Percentiles rank a stretch among this genome's conserved stretches.
Evolutionary conservation across 177 flowering plant genomes (phyloP).

Genomic region (Vitis hybrid): DNA sequence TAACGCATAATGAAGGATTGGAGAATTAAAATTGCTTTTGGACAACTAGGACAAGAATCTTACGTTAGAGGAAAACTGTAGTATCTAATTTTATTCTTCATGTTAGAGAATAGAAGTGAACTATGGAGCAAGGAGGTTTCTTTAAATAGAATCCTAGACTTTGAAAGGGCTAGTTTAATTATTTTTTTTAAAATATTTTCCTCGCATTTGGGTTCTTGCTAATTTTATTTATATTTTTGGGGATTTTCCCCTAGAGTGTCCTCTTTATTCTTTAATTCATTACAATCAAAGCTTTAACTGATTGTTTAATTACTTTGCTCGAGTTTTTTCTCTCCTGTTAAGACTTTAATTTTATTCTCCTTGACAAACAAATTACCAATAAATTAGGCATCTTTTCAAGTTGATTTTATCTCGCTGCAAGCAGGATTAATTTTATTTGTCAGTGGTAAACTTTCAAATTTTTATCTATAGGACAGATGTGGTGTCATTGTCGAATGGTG

Average conservation of each 20-base stretch:
- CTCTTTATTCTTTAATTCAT: background rate
- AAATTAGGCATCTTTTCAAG: background rate
- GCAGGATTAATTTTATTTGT: background rate
- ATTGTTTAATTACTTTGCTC: background rate
- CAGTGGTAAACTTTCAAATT: background rate
- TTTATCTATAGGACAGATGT: constrained; percentile 34
- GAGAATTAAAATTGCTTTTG: too few relatives aligned
- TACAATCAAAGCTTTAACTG: background rate
- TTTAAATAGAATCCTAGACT: background rate
- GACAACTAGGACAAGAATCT: too few relatives aligned
- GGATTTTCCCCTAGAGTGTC: too few relatives aligned
- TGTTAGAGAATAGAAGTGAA: background rate
- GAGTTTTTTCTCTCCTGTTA: background rate
- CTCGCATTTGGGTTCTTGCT: background rate
- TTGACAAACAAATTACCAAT: background rate
- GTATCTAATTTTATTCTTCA: background rate
- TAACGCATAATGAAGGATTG: too few relatives aligned
- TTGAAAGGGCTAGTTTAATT: background rate
- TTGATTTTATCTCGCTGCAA: background rate
- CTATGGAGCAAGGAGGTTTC: background rate
- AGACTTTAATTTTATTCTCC: background rate
- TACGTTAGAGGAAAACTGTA: background rate
- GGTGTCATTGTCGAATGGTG: constrained; percentile 44
- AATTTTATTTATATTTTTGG: background rate
- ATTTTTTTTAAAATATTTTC: background rate